Conservation (phyloP, 257 asterid genomes). For the Primulina huaijiensis region DNA sequence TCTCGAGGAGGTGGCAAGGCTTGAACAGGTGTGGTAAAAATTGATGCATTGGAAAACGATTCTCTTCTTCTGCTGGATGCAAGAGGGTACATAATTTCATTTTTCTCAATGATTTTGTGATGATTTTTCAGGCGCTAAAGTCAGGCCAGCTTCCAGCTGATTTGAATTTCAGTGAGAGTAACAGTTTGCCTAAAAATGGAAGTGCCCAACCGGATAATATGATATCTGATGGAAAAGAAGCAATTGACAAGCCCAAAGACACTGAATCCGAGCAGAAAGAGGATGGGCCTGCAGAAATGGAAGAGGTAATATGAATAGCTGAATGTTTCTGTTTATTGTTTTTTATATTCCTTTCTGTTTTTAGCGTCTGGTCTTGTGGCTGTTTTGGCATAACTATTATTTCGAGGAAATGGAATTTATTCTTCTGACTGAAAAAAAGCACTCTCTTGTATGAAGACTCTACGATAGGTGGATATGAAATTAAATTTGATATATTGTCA, state of each 20-base stretch:
- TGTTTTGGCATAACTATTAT: not conserved
- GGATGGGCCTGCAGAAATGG: slow-evolving; percentile 72
- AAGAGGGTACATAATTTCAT: slow-evolving; percentile 3
- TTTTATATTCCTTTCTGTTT: not conserved
- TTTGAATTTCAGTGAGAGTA: slow-evolving; percentile 45
- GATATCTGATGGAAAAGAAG: slow-evolving; percentile 52
- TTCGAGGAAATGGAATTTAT: too few species aligned
- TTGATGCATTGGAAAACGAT: not conserved
- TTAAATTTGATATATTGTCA: not conserved
- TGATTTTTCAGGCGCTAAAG: slow-evolving; percentile 63
- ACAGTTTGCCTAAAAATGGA: slow-evolving; percentile 39
- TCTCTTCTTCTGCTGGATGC: slow-evolving; percentile 1
- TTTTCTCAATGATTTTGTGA: slow-evolving; percentile 5
- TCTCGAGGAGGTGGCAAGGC: slow-evolving; percentile 98
- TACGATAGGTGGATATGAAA: not conserved
- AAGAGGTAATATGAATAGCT: slow-evolving; percentile 49
- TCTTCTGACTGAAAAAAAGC: not conserved
- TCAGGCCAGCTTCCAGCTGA: slow-evolving; percentile 97
- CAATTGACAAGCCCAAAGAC: slow-evolving; percentile 35
- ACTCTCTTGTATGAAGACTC: not conserved
- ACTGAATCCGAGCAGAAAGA: slow-evolving; percentile 45
- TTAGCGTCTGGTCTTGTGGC: not conserved
- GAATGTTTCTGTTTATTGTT: not conserved
- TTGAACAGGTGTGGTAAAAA: slow-evolving; percentile 66
- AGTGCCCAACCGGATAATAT: slow-evolving; percentile 50